These are phyloP conservation scores for Flaveria ramosissima DNA, from an alignment of 129 eudicot species.

Conservation along the genomic window DNA sequence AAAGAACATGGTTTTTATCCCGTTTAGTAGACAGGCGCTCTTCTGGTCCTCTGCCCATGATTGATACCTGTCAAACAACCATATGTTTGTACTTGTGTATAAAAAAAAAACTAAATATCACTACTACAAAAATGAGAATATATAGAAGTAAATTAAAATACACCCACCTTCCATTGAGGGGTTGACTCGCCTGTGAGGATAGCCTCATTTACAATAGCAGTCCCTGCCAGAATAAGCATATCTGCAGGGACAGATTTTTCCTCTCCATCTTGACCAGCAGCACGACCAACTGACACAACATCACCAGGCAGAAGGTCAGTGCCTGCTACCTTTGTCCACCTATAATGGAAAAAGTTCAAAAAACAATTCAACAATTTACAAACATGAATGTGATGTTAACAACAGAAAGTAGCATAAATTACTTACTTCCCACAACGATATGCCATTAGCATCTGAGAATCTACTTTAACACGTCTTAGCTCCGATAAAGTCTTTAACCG, in stretches of 20 bases:
- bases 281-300: conserved; percentile 91
- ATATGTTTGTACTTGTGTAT: background rate
- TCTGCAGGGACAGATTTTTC: conserved; percentile 94
- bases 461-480: conserved; percentile 95
- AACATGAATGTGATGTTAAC: conserved; percentile 3
- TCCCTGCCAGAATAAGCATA: conserved; percentile 92
- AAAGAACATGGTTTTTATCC: conserved; percentile 82
- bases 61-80: conserved; percentile 64
- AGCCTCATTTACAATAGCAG: conserved; percentile 95
- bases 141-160: background rate
- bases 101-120: background rate
- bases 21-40: conserved; percentile 71
- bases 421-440: conserved; percentile 98
- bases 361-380: conserved; percentile 2
- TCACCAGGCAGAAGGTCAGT: conserved; percentile 95
- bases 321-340: conserved; percentile 92
- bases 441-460: conserved; percentile 80
- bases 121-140: background rate
- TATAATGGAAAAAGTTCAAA: conserved; percentile 31
- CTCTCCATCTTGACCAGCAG: conserved; percentile 87
- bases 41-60: conserved; percentile 70
- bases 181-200: conserved; percentile 98
- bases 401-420: conserved; percentile 7
- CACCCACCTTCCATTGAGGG: conserved; percentile 95
- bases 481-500: conserved; percentile 93